Conservation (phyloP, 352 stramenopile genomes). For the Hyaloperonospora brassicae region DNA sequence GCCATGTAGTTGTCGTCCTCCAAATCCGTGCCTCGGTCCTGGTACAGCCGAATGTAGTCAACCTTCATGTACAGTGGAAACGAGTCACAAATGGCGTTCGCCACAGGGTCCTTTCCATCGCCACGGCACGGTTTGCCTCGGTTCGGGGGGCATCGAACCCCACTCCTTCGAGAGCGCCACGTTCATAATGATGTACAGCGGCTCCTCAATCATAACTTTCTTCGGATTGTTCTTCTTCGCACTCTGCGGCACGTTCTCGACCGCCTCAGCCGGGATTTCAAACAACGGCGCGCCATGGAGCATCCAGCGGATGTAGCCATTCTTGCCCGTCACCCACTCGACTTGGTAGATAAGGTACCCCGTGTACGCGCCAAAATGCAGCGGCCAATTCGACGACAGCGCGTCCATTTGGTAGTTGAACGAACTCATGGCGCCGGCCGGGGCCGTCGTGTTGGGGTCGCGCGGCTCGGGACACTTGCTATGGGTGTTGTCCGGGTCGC, state of each 20-base stretch:
- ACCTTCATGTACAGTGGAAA: constrained; percentile 61
- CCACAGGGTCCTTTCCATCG: constrained; percentile 24
- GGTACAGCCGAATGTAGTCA: constrained; percentile 83
- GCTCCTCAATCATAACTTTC: constrained; percentile 86
- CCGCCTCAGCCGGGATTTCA: constrained; percentile 45
- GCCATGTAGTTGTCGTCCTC: constrained; percentile 25
- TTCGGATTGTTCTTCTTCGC: constrained; percentile 35
- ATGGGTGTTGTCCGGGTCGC: constrained; percentile 40
- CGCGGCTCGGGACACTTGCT: constrained; percentile 35
- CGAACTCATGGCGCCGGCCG: constrained; percentile 40
- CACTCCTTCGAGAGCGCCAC: constrained; percentile 83
- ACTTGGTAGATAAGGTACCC: constrained; percentile 47
- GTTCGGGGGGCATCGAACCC: constrained; percentile 21
- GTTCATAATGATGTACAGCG: constrained; percentile 91
- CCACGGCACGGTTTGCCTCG: constrained; percentile 15
- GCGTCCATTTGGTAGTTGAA: constrained; percentile 49
- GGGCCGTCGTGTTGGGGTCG: constrained; percentile 16
- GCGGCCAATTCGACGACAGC: constrained; percentile 66
- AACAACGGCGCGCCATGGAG: constrained; percentile 74
- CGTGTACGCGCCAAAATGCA: constrained; percentile 64
- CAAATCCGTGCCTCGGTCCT: constrained; percentile 30
- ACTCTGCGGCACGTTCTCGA: constrained; percentile 30
- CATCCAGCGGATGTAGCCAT: constrained; percentile 35
- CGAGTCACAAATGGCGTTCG: constrained; percentile 35
- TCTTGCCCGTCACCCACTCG: constrained; percentile 32